These are phyloP conservation scores for Tylopilus sp. DNA, from an alignment of 1,284 basidiomycete species.

Conservation along the genomic window DNA sequence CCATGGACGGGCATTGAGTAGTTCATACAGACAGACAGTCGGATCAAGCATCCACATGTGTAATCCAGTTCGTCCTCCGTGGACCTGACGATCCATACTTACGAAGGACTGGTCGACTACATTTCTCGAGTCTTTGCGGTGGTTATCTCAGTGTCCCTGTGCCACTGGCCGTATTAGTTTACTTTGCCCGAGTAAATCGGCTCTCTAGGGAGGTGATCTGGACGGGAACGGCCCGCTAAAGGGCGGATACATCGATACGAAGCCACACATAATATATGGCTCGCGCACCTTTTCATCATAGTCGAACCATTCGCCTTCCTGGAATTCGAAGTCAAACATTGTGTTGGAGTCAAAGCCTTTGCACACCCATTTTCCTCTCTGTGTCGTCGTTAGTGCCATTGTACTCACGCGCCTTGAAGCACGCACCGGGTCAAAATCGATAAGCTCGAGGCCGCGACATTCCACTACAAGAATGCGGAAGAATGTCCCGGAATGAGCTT, in stretches of 20 bases:
- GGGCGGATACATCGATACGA: neutral
- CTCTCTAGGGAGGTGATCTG: conserved; percentile 59
- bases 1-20: neutral
- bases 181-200: conserved; percentile 56
- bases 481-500: conserved; percentile 54
- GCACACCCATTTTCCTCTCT: conserved; percentile 66
- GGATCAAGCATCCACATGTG: neutral
- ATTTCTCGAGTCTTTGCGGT: neutral
- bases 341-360: conserved; percentile 52
- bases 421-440: conserved; percentile 63
- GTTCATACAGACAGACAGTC: neutral
- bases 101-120: neutral
- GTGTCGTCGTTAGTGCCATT: conserved; percentile 6
- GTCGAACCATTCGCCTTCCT: conserved; percentile 70
- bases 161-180: neutral
- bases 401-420: conserved; percentile 7
- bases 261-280: neutral
- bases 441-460: conserved; percentile 76
- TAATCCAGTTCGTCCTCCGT: neutral
- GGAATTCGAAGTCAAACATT: conserved; percentile 63
- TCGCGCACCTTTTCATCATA: conserved; percentile 73
- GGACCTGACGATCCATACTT: too few species aligned
- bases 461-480: conserved; percentile 64
- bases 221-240: conserved; percentile 61
- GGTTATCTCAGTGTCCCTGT: neutral